Percentiles rank a stretch among this genome's conserved stretches.
Evolutionary conservation across 495 filamentous ascomycete species (phyloP).

Genomic region (Talaromyces borbonicus): DNA sequence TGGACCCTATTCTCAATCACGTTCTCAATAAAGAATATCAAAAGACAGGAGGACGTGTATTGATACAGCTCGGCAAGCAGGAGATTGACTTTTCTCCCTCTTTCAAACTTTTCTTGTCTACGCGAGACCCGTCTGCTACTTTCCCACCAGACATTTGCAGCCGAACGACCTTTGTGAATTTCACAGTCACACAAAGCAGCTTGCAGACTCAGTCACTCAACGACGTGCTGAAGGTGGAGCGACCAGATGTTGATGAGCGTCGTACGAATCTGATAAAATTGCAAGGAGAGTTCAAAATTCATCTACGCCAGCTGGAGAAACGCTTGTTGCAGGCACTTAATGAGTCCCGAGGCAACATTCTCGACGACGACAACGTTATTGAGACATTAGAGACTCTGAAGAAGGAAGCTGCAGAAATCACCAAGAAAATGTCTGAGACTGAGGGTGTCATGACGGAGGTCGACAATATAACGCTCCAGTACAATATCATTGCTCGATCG

Average conservation of each 20-base stretch:
- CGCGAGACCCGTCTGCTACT: conserved; percentile 86
- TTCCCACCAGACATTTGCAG: conserved; percentile 99
- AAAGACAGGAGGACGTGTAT: conserved; percentile 95
- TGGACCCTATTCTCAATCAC: conserved; percentile 96
- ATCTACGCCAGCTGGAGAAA: conserved; percentile 94
- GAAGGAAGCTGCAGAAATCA: conserved; percentile 93
- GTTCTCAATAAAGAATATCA: conserved; percentile 99
- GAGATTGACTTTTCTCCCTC: conserved; percentile 98
- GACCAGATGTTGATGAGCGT: conserved; percentile 94
- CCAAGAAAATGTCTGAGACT: conserved; percentile 88
- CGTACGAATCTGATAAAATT: conserved; percentile 95
- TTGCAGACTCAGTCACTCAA: conserved; percentile 95
- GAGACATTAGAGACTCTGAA: conserved; percentile 97
- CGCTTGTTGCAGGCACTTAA: conserved; percentile 89
- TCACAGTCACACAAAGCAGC: conserved; percentile 97
- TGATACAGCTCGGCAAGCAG: conserved; percentile 96
- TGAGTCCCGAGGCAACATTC: conserved; percentile 93
- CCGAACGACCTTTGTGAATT: conserved; percentile 98
- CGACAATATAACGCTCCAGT: conserved; percentile 85
- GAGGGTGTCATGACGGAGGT: conserved; percentile 98
- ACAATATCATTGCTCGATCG: conserved; percentile 81
- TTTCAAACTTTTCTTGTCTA: conserved; percentile 93
- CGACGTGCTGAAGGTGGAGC: conserved; percentile 91
- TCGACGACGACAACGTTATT: conserved; percentile 96
- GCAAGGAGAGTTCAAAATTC: conserved; percentile 96